Conservation (phyloP, 2,329 filamentous ascomycete genomes). For the Paramyrothecium roridum region DNA sequence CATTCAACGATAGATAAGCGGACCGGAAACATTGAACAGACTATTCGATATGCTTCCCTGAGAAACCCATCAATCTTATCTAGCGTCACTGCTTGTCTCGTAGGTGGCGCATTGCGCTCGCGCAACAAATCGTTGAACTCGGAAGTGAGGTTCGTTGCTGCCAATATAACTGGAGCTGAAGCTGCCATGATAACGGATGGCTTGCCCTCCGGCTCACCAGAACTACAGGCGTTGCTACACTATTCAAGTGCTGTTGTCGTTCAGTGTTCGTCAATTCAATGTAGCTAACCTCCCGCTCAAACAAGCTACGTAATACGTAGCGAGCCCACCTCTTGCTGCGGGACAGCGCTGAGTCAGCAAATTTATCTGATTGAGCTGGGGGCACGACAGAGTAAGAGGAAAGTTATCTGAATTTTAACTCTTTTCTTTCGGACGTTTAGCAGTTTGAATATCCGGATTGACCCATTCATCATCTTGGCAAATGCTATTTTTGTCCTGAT, state of each 20-base stretch:
- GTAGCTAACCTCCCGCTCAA: neutral
- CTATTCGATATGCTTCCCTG: slow-evolving; percentile 91
- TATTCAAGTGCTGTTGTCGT: too few relatives aligned
- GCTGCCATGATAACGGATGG: neutral
- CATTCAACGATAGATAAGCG: neutral
- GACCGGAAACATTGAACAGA: slow-evolving; percentile 26
- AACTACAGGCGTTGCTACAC: too few relatives aligned
- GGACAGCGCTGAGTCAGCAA: neutral
- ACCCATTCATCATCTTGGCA: too few relatives aligned
- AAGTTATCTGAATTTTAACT: too few relatives aligned
- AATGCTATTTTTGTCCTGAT: too few relatives aligned
- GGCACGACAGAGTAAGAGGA: too few relatives aligned
- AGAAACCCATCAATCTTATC: slow-evolving; percentile 78
- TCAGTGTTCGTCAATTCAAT: too few relatives aligned
- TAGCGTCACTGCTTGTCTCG: slow-evolving; percentile 38
- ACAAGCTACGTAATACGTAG: neutral
- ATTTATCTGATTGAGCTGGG: neutral
- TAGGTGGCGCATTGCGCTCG: slow-evolving; percentile 50
- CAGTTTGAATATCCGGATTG: too few relatives aligned
- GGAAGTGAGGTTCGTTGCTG: slow-evolving; percentile 61
- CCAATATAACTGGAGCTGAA: slow-evolving; percentile 2
- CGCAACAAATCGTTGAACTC: slow-evolving; percentile 67
- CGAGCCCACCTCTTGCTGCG: neutral
- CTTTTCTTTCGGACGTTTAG: too few relatives aligned
- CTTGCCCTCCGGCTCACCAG: too few relatives aligned